These are phyloP conservation scores for Mycosphaerelloides madeirae DNA, from an alignment of 2,329 filamentous ascomycete species.

Conservation along the genomic window DNA sequence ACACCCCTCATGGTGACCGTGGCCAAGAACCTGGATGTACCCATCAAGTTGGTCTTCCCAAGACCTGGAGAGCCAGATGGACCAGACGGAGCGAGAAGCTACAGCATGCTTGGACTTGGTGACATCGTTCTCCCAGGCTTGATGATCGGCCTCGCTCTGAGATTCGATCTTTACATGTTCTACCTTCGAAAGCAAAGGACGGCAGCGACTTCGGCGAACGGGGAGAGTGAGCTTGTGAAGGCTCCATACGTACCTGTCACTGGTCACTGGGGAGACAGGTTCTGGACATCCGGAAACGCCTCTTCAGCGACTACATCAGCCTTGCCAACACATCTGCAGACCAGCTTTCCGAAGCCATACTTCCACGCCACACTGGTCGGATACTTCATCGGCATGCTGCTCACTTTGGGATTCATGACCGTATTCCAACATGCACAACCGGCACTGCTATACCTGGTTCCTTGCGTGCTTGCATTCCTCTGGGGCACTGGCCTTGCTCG, in stretches of 20 bases:
- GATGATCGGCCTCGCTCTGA: slow-evolving; percentile 77
- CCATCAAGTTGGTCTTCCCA: slow-evolving; percentile 85
- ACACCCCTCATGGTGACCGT: slow-evolving; percentile 85
- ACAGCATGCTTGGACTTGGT: slow-evolving; percentile 82
- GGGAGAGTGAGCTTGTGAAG: slow-evolving; percentile 30
- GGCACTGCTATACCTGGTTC: slow-evolving; percentile 86
- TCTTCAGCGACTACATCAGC: neutral
- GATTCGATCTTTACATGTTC: slow-evolving; percentile 85
- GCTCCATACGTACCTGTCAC: slow-evolving; percentile 48
- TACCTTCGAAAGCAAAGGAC: slow-evolving; percentile 64
- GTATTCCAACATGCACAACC: slow-evolving; percentile 79
- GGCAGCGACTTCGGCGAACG: slow-evolving; percentile 37
- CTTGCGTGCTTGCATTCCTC: slow-evolving; percentile 68
- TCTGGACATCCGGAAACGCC: slow-evolving; percentile 60
- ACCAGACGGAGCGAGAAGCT: slow-evolving; percentile 32
- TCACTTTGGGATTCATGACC: slow-evolving; percentile 71
- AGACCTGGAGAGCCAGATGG: slow-evolving; percentile 45
- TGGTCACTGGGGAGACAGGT: slow-evolving; percentile 74
- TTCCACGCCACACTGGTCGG: slow-evolving; percentile 73
- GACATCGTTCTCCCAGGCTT: slow-evolving; percentile 92
- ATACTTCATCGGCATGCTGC: slow-evolving; percentile 72
- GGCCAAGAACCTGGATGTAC: slow-evolving; percentile 82
- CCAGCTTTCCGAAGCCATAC: slow-evolving; percentile 73
- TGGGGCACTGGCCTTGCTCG: slow-evolving; percentile 68
- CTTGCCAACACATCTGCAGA: slow-evolving; percentile 28